Conservation (phyloP, 106 monocot species). For the Dioscorea dumetorum region DNA sequence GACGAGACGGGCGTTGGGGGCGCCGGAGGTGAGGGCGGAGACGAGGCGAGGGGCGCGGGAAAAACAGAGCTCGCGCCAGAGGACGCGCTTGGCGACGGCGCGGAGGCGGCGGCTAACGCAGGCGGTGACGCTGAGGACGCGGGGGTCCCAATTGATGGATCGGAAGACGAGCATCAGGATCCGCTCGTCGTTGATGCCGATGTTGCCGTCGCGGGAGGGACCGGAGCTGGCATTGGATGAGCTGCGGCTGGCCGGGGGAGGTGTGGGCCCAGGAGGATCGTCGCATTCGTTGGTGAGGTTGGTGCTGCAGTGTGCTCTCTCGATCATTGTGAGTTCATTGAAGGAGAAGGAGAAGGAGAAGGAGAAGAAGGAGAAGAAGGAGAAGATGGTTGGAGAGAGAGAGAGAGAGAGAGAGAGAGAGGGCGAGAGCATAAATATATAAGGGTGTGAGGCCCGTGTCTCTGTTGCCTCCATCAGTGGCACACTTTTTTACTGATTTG, state of each 20-base stretch:
- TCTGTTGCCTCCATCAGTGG: too few relatives aligned
- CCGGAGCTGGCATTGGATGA: background rate
- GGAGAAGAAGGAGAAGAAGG: too few relatives aligned
- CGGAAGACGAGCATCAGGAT: slow-evolving; percentile 56
- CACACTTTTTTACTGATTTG: too few relatives aligned
- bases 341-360: too few relatives aligned
- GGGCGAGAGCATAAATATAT: too few relatives aligned
- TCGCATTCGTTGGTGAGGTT: background rate
- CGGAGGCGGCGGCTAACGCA: slow-evolving; percentile 60
- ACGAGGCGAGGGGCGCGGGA: slow-evolving; percentile 60
- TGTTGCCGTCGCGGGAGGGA: slow-evolving; percentile 7
- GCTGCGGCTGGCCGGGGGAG: background rate
- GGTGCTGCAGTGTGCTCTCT: background rate
- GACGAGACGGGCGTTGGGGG: slow-evolving; percentile 5
- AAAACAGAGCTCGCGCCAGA: slow-evolving; percentile 68
- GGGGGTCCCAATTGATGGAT: slow-evolving; percentile 58
- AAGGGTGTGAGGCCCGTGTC: too few relatives aligned
- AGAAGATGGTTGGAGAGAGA: too few relatives aligned
- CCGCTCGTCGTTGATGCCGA: slow-evolving; percentile 51
- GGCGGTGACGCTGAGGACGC: slow-evolving; percentile 28
- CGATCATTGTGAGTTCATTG: background rate
- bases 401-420: too few relatives aligned
- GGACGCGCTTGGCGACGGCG: slow-evolving; percentile 52
- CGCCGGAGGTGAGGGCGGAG: slow-evolving; percentile 13
- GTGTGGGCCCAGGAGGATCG: background rate